A percentile compares a stretch with the other conserved stretches of the same genome.
Conservation (phyloP, 164 flowering plant species). For the Nymphaea thermarum region DNA sequence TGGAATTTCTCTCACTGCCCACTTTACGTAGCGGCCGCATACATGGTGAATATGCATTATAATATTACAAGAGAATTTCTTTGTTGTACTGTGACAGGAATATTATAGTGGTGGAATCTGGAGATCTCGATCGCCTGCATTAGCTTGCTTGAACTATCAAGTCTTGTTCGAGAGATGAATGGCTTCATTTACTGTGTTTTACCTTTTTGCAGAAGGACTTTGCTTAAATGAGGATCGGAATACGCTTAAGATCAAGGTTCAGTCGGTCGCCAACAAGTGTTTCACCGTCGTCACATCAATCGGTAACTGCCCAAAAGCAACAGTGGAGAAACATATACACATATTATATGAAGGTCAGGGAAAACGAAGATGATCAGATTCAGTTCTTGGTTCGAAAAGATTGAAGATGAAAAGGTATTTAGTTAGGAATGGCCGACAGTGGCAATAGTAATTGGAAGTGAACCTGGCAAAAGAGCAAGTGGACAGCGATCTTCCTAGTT, state of each 20-base stretch:
- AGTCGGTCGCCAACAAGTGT: not conserved
- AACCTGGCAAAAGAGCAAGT: too few species aligned
- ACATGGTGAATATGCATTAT: not conserved
- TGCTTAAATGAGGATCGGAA: not conserved
- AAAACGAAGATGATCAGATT: too few species aligned
- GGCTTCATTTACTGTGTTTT: not conserved
- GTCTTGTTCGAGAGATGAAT: not conserved
- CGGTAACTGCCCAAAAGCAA: too few species aligned
- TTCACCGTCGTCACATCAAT: too few species aligned
- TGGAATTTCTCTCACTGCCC: constrained; percentile 1
- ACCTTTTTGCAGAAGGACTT: not conserved
- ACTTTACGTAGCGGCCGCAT: not conserved
- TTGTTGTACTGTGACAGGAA: not conserved
- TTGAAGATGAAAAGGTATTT: too few species aligned
- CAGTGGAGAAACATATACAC: too few species aligned
- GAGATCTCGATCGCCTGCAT: too few species aligned
- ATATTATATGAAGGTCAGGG: too few species aligned
- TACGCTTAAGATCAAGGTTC: not conserved
- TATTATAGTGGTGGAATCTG: not conserved
- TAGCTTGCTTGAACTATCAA: not conserved
- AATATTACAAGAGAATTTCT: not conserved
- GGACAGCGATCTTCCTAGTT: too few species aligned
- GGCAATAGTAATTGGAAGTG: too few species aligned
- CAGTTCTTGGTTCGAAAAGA: too few species aligned
- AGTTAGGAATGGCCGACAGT: too few species aligned